Evolutionary conservation across 2,329 filamentous ascomycete species (phyloP), one percentile per base, ranked within the genome.

Genomic region (Coniochaeta hoffmannii): DNA sequence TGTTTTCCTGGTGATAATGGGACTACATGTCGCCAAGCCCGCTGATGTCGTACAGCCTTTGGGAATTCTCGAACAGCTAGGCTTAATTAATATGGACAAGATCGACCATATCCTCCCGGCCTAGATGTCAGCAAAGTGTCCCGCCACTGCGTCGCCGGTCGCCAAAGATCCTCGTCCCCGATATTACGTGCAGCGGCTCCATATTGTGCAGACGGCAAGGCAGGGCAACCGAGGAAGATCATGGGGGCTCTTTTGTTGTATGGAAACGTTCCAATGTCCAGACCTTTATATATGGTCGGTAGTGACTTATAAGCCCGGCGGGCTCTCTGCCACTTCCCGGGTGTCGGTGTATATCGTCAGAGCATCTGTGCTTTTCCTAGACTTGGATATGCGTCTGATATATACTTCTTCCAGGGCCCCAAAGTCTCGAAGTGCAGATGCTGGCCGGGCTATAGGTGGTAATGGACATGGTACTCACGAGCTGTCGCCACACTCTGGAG

Each of bases 111-210:
- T 17, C 11, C 22, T 46, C 3, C 17, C 8, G 12, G 22, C 22
- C 17, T 12, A 3, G 24, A 24, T 12, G 7, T 8, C 7, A 7
- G 30, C 30, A 8, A 32, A 8, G 30, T 12, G 30, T 46, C 22
- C 41, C 41, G 41, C 22, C 41, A 28, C 6, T 46, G 41, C 41
- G 22, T 46, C 41, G 41, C 41, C 41, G 41, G 41, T 46, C 9
- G 15, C 41, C 41, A 46, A 19, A 22, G 41, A 28, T 22, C 26
- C 41, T 26, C n/a, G 3, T 15, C 49, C 28, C 49, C 19, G 49
- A 51, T 51, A 51, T 51, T 31, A 15, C 28, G n/a, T 51, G 49
- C 49, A 46, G 49, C 49, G 49, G 49, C 49, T 14, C 49, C 31
- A 51, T 7, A 51, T 46, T 34, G 31, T 28, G 49, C 49, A 19